Conservation (phyloP, 2,329 filamentous ascomycete genomes). For the Ophiobolus disseminans region DNA sequence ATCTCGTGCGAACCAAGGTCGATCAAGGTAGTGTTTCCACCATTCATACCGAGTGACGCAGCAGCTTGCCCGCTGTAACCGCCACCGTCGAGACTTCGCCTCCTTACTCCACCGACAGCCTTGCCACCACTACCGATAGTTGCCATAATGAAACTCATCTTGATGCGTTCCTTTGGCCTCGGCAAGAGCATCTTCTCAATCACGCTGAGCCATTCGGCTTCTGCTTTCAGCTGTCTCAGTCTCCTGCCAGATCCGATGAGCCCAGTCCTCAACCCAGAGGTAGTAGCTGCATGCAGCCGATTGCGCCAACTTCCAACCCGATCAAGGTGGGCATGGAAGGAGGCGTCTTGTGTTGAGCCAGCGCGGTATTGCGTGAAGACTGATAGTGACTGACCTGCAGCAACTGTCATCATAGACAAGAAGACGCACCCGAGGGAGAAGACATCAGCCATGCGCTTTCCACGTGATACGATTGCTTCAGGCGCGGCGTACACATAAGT, state of each 20-base stretch:
- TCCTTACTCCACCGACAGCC: constrained; percentile 32
- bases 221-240: constrained; percentile 41
- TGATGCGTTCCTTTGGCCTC: constrained; percentile 44
- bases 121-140: constrained; percentile 37
- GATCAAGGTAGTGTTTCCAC: constrained; percentile 17
- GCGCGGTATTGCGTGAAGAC: constrained; percentile 46
- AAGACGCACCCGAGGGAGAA: constrained; percentile 52
- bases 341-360: constrained; percentile 43
- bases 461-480: constrained; percentile 46
- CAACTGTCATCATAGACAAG: constrained; percentile 48
- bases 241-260: constrained; percentile 38
- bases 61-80: constrained; percentile 42
- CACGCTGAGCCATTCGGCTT: constrained; percentile 44
- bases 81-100: constrained; percentile 46
- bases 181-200: constrained; percentile 46
- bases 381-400: constrained; percentile 44
- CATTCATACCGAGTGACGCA: constrained; percentile 21
- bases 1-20: constrained; percentile 18
- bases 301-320: constrained; percentile 45
- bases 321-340: constrained; percentile 50
- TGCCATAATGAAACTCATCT: constrained; percentile 41
- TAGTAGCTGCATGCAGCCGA: constrained; percentile 40
- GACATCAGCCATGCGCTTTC: constrained; percentile 48
- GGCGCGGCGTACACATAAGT: constrained; percentile 50
- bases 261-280: constrained; percentile 37